Conservation (phyloP, 768 basidiomycete genomes). For the Hortiboletus flavorubellus region DNA sequence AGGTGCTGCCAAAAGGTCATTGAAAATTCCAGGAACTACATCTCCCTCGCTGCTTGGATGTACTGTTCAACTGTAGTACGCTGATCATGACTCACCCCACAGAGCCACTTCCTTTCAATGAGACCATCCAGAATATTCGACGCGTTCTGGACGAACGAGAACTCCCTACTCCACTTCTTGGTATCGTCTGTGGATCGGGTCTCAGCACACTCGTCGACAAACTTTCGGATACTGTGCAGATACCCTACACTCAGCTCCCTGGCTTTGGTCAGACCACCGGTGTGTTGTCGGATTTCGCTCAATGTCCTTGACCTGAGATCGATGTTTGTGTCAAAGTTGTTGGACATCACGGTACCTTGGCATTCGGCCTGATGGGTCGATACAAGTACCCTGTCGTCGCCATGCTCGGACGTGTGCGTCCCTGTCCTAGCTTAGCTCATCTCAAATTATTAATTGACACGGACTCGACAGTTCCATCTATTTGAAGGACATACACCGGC, state of each 20-base stretch:
- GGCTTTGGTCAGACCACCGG: slow-evolving; percentile 81
- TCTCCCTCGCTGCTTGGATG: neutral
- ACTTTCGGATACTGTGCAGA: slow-evolving; percentile 51
- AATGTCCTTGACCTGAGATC: neutral
- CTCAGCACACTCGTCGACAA: slow-evolving; percentile 68
- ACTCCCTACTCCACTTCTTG: slow-evolving; percentile 61
- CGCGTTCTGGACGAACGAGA: slow-evolving; percentile 22
- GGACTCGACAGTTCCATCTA: slow-evolving; percentile 60
- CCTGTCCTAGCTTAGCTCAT: neutral
- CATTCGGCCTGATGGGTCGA: slow-evolving; percentile 73
- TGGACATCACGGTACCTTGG: slow-evolving; percentile 79
- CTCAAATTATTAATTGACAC: slow-evolving; percentile 1
- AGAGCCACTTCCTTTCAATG: slow-evolving; percentile 24
- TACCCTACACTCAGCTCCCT: slow-evolving; percentile 65
- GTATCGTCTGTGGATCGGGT: slow-evolving; percentile 87
- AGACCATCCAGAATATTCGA: slow-evolving; percentile 28
- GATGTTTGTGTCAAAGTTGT: slow-evolving; percentile 43
- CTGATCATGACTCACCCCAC: slow-evolving; percentile 12
- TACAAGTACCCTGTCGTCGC: slow-evolving; percentile 78
- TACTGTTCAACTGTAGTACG: neutral
- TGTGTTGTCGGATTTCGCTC: slow-evolving; percentile 30
- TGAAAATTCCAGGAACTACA: neutral
- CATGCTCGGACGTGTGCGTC: slow-evolving; percentile 79
- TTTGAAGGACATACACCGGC: slow-evolving; percentile 79
- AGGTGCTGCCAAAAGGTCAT: too few relatives aligned